phyloP scores from a whole-genome alignment of 257 asterid species.

The Solanum infundibuliforme region DNA sequence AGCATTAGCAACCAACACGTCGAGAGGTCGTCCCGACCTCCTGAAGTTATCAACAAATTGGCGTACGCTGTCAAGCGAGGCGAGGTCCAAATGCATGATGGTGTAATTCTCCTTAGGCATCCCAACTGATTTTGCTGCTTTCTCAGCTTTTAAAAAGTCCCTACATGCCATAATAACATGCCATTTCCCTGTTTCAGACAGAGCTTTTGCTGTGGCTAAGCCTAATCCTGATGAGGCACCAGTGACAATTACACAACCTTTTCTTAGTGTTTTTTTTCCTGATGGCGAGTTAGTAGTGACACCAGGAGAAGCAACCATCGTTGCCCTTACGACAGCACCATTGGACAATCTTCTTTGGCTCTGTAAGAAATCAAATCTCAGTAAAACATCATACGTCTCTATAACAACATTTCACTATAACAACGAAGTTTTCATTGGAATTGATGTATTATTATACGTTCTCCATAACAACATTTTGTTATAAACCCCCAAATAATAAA shows the following conservation, averaged over 20 bases:
- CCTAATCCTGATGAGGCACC: conserved; percentile 93
- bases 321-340: conserved; percentile 28
- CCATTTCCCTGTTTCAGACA: conserved; percentile 85
- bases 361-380: conserved; percentile 13
- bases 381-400: not conserved
- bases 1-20: conserved; percentile 83
- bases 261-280: conserved; percentile 61
- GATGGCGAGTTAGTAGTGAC: conserved; percentile 26
- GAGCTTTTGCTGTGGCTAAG: conserved; percentile 74
- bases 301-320: conserved; percentile 47
- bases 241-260: conserved; percentile 60
- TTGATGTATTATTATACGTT: too few species aligned
- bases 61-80: conserved; percentile 79
- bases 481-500: not conserved
- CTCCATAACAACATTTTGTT: not conserved
- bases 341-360: conserved; percentile 22
- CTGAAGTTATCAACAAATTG: conserved; percentile 67
- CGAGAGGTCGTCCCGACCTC: conserved; percentile 50
- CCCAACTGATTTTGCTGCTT: conserved; percentile 69
- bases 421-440: too few species aligned
- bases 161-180: conserved; percentile 89
- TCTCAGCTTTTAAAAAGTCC: conserved; percentile 74
- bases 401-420: too few species aligned
- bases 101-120: conserved; percentile 67
- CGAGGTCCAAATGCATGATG: conserved; percentile 76